Evolutionary conservation across 2,329 filamentous ascomycete genomes (phyloP), one percentile per base, ranked within the genome.

Genomic region (Claviceps fusiformis): DNA sequence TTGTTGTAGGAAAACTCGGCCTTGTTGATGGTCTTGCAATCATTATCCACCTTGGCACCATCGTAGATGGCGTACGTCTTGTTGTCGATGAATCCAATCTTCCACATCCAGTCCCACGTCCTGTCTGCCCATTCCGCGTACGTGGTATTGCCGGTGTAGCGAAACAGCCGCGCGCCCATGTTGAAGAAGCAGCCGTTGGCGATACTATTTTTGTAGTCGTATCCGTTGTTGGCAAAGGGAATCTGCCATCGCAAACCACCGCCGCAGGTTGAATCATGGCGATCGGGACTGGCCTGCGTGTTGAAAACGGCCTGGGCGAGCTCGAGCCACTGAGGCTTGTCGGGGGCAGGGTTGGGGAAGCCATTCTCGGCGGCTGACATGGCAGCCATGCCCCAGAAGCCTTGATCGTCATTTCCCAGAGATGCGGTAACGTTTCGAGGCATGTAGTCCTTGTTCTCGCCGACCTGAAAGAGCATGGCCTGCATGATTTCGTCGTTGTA

Each of bases 191-290:
- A 78, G 48, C 78, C 80, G 58, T 82, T 83, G 29, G 80, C 78
- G 63, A 62, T 56, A 73, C 71, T 73, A 68, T 84, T 84, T 67
- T 84, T 93, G 74, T 91, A 90, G 63, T 84, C 76, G 67, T 87
- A 92, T 39, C 87, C 88, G 49, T 75, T 77, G 66, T 91, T 89
- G 61, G 85, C 82, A 6, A 78, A 73, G 60, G 83, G 88, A 58
- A 92, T 86, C 71, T 92, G 87, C 86, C 86, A 89, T 61, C 85
- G 77, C 59, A 91, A 68, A 24, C 87, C 87, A 48, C 76, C 78
- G 57, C 80, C 81, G 19, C 74, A 75, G 0, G 68, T 68, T 0
- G 71, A 67, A 9, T 75, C 75, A 62, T 87, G 82, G 72, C 85
- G 85, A 49, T 81, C 75, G 1, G 73, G 69, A 24, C 64, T 65